Evolutionary conservation across 179 eudicot genomes (phyloP).

Genomic region (Beta macrorhiza): DNA sequence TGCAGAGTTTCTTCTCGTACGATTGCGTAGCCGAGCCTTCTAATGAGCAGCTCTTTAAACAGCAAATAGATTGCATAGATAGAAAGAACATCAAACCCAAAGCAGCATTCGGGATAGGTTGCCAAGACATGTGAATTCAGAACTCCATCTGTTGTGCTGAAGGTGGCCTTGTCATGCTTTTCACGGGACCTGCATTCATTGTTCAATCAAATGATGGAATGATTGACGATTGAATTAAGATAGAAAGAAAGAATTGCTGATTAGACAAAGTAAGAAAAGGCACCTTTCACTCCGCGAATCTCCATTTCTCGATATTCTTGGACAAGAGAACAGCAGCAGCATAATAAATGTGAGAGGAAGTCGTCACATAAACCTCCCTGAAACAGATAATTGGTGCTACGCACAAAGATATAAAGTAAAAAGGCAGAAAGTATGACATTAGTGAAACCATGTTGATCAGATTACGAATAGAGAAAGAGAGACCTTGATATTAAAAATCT

Average conservation of each 20-base stretch:
- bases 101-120: not conserved
- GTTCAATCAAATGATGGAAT: not conserved
- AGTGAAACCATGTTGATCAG: not conserved
- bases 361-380: slow-evolving; percentile 30
- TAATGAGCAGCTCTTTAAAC: not conserved
- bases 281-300: slow-evolving; percentile 26
- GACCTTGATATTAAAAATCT: slow-evolving; percentile 35
- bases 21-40: no score
- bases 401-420: not conserved
- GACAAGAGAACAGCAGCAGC: slow-evolving; percentile 34
- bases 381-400: not conserved
- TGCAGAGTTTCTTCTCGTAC: no score
- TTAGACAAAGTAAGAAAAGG: not conserved
- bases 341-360: slow-evolving; percentile 30
- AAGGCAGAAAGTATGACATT: not conserved
- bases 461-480: not conserved
- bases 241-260: not conserved
- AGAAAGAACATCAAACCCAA: not conserved
- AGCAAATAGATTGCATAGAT: not conserved
- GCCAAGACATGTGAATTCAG: not conserved
- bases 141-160: slow-evolving; percentile 28
- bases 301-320: slow-evolving; percentile 33
- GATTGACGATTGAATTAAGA: not conserved
- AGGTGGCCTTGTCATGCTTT: slow-evolving; percentile 26
- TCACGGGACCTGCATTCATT: slow-evolving; percentile 17